Base-by-base conservation (phyloP, 345 rosid genomes). In the Arabis alpina region DNA sequence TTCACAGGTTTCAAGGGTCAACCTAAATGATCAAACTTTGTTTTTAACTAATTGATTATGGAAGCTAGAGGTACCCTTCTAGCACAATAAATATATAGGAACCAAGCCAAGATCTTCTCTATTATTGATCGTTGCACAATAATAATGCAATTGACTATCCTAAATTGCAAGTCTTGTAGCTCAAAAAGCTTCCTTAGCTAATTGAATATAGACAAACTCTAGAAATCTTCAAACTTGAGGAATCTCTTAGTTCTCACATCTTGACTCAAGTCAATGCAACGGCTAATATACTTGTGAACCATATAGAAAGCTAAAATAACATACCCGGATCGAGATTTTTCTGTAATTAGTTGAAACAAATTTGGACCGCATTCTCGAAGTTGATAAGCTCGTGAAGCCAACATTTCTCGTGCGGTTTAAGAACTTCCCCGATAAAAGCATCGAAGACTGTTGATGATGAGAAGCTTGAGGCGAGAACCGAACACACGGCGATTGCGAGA, bases 311-410 rank as follows among this genome's bases (percentile, higher is more conserved):
- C 6, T 7, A 3, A 32, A 47, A 44, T 37, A 25, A 3, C 42
- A 30, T 62, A 75, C 79, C 79, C 47, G 52, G 75, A 75, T 69
- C 47, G 79, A 69, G 49, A 75, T 48, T 75, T 62, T 75, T 49
- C 75, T 48, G 9, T 49, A 55, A 6, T 41, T 62, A 12, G 54
- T 75, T 25, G 75, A 55, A 75, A 75, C 79, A 54, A 69, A 63
- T 63, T 48, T 62, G 12, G 79, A 75, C 74, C 60, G 70, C 75
- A 75, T 54, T 48, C 41, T 48, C 23, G 59, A 61, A 54, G 70
- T 48, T 75, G 79, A 69, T 69, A 75, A 75, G 79, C 70, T 69
- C 41, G 54, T 32, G 65, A 57, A 62, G 57, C 8, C 54, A 39
- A 62, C 70, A 68, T 68, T 53, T 54, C 3, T 10, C 6, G 54